A percentile compares a stretch with the other conserved stretches of the same genome.
These are phyloP conservation scores for Cytospora schulzeri DNA, from an alignment of 2,329 filamentous ascomycete species.

Conservation along the genomic window DNA sequence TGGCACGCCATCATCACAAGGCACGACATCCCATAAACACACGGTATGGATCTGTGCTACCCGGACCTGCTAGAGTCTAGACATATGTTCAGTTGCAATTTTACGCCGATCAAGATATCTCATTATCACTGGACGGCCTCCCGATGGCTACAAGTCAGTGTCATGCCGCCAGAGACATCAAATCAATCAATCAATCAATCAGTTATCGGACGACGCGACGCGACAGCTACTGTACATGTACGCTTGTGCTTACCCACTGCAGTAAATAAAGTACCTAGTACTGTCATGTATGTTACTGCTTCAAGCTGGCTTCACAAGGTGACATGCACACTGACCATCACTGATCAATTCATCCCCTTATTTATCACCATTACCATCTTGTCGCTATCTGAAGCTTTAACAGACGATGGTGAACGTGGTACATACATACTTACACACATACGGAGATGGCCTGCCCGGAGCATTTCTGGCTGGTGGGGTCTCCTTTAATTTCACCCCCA, in stretches of 20 bases:
- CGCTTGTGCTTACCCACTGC: neutral
- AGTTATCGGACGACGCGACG: neutral
- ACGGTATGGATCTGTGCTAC: neutral
- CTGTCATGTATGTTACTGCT: too few species aligned
- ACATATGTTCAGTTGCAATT: neutral
- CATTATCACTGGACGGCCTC: neutral
- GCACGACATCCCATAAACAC: neutral
- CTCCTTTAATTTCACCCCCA: constrained; percentile 18
- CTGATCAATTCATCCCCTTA: neutral
- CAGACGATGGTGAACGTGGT: neutral
- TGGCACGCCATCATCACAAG: neutral
- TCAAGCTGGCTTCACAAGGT: too few species aligned
- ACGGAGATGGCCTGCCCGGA: constrained; percentile 4
- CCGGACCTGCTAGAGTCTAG: neutral
- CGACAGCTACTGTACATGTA: neutral
- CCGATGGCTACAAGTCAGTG: neutral
- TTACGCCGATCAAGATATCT: neutral
- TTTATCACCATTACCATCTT: too few species aligned
- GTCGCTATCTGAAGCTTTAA: neutral
- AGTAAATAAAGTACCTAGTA: neutral
- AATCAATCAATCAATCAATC: neutral
- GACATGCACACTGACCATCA: neutral
- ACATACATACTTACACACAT: too few species aligned
- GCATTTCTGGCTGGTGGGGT: constrained; percentile 18
- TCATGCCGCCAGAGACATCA: neutral